Conservation (phyloP, 768 basidiomycete genomes). For the Boletus rubropictus region DNA sequence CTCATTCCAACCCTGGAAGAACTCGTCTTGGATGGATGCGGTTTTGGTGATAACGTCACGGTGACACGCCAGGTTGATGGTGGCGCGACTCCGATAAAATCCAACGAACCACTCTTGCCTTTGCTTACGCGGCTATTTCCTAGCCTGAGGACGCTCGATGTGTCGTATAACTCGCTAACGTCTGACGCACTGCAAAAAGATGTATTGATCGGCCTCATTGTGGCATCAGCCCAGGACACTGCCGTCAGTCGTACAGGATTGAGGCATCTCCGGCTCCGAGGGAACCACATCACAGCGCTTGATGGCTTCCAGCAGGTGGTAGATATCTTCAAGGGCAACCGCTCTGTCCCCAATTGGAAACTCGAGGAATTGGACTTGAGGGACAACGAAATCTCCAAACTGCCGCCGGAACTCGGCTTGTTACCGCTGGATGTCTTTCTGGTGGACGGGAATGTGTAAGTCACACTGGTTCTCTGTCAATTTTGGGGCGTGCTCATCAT, state of each 20-base stretch:
- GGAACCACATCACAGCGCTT: conserved; percentile 59
- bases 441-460: conserved; percentile 81
- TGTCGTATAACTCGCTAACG: conserved; percentile 71
- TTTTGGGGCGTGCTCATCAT: not conserved
- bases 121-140: conserved; percentile 66
- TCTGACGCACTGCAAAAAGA: conserved; percentile 46
- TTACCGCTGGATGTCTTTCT: conserved; percentile 75
- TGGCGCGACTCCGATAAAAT: conserved; percentile 37
- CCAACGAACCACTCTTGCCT: conserved; percentile 50
- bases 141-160: conserved; percentile 57
- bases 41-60: conserved; percentile 53
- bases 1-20: conserved; percentile 68
- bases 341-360: conserved; percentile 61
- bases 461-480: conserved; percentile 11
- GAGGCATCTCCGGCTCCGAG: conserved; percentile 58
- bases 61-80: conserved; percentile 36
- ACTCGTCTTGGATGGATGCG: conserved; percentile 68
- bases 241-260: conserved; percentile 45
- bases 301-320: conserved; percentile 59
- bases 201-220: conserved; percentile 45
- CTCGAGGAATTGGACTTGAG: conserved; percentile 78
- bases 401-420: conserved; percentile 66
- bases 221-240: conserved; percentile 34
- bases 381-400: conserved; percentile 71
- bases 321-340: conserved; percentile 59